Evolutionary conservation across 225 moss, liverwort and hornwort species (phyloP), one percentile per base, ranked within the genome.

Genomic region (Bryum argenteum): DNA sequence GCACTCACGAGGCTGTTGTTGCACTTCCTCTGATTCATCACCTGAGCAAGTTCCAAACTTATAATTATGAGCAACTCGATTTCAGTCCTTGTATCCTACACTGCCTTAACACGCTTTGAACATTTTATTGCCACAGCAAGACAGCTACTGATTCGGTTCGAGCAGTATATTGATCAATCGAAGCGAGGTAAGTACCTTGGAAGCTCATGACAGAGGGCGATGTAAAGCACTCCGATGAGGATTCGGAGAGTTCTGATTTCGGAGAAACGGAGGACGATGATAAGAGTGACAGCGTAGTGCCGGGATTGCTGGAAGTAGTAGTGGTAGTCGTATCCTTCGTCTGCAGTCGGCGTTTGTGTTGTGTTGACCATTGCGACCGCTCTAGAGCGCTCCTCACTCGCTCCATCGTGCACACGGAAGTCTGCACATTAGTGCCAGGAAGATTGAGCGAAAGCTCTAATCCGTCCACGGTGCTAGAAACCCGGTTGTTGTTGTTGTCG

Each of bases 191-290:
- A n/a, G n/a, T 63, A 80, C 92, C 90, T 79, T 95, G 89, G 41
- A 86, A 89, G 77, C 89, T 92, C 90, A 92, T 91, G 37, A 77
- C 85, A 8, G 95, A 90, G 6, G 84, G 82, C 3, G 91, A 84
- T 4, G 84, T 84, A 58, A 82, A 77, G 23, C 79, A 82, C 40
- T 79, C 82, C 0, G 87, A 89, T 1, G 92, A 87, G 47, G 91
- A 89, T 11, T 84, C 80, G 0, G 79, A 74, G 11, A 88, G 83
- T 47, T 22, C 40, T n/a, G 37, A 47, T 11, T 70, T 73, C 38
- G 58, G 58, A 17, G 33, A 71, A 83, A 24, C 55, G 76, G 18
- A 78, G 78, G 71, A 58, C 17, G 78, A 75, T 3, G 75, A 71
- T 11, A 74, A 8, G 0, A 79, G 72, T 37, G 79, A 67, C 13